Conservation (phyloP, 2,329 filamentous ascomycete genomes). For the Aspergillus sp. region DNA sequence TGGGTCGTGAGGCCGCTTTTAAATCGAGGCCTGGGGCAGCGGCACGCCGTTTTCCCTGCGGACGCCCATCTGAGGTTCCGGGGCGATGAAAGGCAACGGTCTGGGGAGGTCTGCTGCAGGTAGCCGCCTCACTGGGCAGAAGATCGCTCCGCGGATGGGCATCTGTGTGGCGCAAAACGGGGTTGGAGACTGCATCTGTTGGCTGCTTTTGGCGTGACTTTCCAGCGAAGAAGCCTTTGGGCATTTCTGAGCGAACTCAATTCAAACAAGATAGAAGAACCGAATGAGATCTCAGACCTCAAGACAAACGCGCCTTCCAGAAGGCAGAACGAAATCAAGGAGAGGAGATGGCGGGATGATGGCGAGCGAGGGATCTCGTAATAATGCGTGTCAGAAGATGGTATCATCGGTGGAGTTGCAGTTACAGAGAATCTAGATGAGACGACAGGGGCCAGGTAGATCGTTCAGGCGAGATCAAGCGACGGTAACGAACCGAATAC, state of each 20-base stretch:
- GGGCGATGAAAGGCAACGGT: conserved; percentile 13
- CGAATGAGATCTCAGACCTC: background rate
- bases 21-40: conserved; percentile 21
- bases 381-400: background rate
- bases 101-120: conserved; percentile 4
- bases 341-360: background rate
- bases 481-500: no score
- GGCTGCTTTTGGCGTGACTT: conserved; percentile 20
- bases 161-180: conserved; percentile 24
- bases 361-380: background rate
- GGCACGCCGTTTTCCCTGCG: conserved; percentile 9
- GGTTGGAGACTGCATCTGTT: conserved; percentile 21
- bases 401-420: background rate
- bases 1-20: conserved; percentile 17
- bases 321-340: no score
- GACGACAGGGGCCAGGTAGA: no score
- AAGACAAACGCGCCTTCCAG: background rate
- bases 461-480: no score
- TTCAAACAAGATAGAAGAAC: conserved; percentile 4
- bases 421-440: background rate
- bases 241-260: conserved; percentile 14
- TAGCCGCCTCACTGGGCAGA: conserved; percentile 8
- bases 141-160: conserved; percentile 23
- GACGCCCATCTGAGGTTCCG: conserved; percentile 9
- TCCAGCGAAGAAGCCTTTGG: conserved; percentile 19